Conservation (phyloP, 2,329 filamentous ascomycete species). For the Paradendryphiella salina region DNA sequence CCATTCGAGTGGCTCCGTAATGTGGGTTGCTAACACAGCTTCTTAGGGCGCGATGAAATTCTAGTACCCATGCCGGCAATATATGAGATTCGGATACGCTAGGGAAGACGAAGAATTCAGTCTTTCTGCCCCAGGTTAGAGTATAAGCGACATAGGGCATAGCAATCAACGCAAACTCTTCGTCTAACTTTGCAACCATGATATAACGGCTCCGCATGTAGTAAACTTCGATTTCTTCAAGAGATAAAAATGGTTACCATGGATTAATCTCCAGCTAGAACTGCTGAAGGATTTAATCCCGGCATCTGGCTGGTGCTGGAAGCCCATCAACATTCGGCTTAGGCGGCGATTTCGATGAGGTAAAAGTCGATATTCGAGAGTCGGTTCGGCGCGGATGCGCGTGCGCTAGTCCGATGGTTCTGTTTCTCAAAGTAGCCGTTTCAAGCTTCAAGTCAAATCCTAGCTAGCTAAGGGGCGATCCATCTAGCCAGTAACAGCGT, state of each 20-base stretch:
- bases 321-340: too few relatives aligned
- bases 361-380: background rate
- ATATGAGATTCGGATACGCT: background rate
- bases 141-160: background rate
- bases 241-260: background rate
- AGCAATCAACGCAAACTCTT: background rate
- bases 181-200: background rate
- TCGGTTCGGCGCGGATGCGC: slow-evolving; percentile 7
- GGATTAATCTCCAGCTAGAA: background rate
- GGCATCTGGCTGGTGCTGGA: background rate
- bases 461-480: slow-evolving; percentile 6
- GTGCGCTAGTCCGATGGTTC: slow-evolving; percentile 2
- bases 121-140: background rate
- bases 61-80: too few relatives aligned
- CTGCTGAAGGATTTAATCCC: background rate
- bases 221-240: background rate
- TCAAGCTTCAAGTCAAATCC: slow-evolving; percentile 7
- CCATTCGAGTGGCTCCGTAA: background rate
- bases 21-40: background rate
- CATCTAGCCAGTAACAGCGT: slow-evolving; percentile 7
- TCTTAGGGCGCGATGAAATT: background rate
- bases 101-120: background rate
- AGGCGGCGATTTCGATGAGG: too few relatives aligned
- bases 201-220: background rate
- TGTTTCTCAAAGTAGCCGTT: slow-evolving; percentile 9